These are phyloP conservation scores for Adansonia rubrostipa DNA, from an alignment of 441 rosid genomes.

Conservation along the genomic window DNA sequence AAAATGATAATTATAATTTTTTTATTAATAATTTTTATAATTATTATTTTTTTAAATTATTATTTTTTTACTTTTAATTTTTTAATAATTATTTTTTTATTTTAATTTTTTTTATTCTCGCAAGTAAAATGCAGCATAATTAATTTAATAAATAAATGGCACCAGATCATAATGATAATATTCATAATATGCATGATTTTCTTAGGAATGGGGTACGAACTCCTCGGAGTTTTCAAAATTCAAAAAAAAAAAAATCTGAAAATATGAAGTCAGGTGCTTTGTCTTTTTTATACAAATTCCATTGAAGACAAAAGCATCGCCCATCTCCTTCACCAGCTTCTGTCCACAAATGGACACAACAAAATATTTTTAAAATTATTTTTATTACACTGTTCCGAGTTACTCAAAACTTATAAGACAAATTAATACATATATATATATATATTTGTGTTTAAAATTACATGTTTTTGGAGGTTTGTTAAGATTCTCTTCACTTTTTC, in stretches of 20 bases:
- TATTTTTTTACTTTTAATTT: no score
- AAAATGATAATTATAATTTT: no score
- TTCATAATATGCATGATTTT: not conserved
- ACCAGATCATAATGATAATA: no score
- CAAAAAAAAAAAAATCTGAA: not conserved
- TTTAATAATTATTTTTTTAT: no score
- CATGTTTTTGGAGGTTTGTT: constrained; percentile 1
- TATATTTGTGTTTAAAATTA: not conserved
- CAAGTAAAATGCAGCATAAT: no score
- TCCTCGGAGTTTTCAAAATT: not conserved
- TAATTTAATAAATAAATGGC: no score
- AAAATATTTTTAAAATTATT: not conserved
- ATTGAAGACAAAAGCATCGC: not conserved
- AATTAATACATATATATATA: not conserved
- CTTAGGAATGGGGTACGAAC: not conserved
- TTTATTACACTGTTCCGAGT: not conserved
- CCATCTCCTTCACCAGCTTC: not conserved
- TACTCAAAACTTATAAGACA: constrained; percentile 9
- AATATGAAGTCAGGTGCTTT: not conserved
- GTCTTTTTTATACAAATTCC: not conserved
- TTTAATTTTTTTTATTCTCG: no score
- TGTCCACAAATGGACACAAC: not conserved
- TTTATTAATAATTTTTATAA: no score
- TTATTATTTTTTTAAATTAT: no score
- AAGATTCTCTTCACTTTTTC: constrained; percentile 11